Evolutionary conservation across 257 asterid genomes (phyloP), one percentile per base, ranked within the genome.

Genomic region (Misopates orontium): DNA sequence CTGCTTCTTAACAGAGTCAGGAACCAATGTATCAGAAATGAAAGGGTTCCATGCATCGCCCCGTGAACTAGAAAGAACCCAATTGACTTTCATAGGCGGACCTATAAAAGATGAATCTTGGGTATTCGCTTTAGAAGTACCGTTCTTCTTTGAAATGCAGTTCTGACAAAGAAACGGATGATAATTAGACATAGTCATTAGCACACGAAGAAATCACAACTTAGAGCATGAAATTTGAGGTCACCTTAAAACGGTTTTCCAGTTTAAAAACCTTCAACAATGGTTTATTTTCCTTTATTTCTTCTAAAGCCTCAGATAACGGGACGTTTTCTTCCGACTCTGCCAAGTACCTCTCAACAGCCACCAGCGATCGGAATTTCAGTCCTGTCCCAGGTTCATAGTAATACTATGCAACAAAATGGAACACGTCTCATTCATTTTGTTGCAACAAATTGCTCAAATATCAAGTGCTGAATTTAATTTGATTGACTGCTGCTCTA

Each of bases 371-470:
- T 51, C 98, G 84, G 66, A 92, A 92, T 75, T 70, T 87, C 50
- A 24, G 71, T 60, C 97, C 96, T 6, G 82, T 84, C 64, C 64
- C 90, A 41, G 97, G 97, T 73, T 92, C 97, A 62, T 87, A 87
- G 74, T 85, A 89, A 60, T 82, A 89, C 95, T 92, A 80, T 51
- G 11, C 48, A 59, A 66, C 54, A 77, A 70, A 63, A 60, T 15
- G 28, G 51, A 60, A 58, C 4, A 3, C 15, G 45, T 28, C 22
- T 61, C 54, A 9, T 23, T 47, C 47, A 18, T 24, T 16, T 39
- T 56, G 25, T 57, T n/a, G n/a, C n/a, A n/a, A n/a, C n/a, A n/a
- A n/a, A n/a, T n/a, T n/a, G n/a, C n/a, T n/a, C n/a, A n/a, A 28
- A 2, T 28, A 28, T 28, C 2, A 28, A 6, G 4, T 28, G 2